Conservation (phyloP, 2,329 filamentous ascomycete species). For the Alternaria hordeiaustralica region DNA sequence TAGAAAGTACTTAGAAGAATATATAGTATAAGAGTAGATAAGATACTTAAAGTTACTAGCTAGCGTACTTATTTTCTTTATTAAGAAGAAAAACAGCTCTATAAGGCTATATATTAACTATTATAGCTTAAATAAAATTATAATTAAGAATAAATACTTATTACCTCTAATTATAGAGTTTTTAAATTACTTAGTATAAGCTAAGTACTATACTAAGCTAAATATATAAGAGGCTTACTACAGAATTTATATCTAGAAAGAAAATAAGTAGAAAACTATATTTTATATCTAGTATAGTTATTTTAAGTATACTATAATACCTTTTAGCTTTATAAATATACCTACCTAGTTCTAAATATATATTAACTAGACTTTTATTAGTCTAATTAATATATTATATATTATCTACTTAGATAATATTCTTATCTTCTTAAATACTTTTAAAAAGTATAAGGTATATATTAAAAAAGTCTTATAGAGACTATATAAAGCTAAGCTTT, state of each 20-base stretch:
- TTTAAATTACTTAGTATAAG: too few relatives aligned
- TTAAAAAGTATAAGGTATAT: background rate
- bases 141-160: too few relatives aligned
- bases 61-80: background rate
- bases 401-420: conserved; percentile 1
- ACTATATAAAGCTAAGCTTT: background rate
- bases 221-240: too few relatives aligned
- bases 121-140: too few relatives aligned
- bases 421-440: background rate
- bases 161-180: too few relatives aligned
- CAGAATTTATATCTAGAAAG: background rate
- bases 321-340: background rate
- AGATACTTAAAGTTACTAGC: background rate
- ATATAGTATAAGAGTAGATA: background rate
- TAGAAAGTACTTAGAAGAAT: background rate
- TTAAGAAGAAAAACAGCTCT: background rate
- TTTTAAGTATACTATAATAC: background rate
- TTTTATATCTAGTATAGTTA: background rate
- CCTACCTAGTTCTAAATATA: background rate
- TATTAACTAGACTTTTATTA: background rate
- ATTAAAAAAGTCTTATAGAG: background rate
- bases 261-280: background rate
- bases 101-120: background rate
- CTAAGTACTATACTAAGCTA: too few relatives aligned
- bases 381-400: background rate